These are phyloP conservation scores for Podospora australis DNA, from an alignment of 495 filamentous ascomycete genomes.

Conservation along the genomic window DNA sequence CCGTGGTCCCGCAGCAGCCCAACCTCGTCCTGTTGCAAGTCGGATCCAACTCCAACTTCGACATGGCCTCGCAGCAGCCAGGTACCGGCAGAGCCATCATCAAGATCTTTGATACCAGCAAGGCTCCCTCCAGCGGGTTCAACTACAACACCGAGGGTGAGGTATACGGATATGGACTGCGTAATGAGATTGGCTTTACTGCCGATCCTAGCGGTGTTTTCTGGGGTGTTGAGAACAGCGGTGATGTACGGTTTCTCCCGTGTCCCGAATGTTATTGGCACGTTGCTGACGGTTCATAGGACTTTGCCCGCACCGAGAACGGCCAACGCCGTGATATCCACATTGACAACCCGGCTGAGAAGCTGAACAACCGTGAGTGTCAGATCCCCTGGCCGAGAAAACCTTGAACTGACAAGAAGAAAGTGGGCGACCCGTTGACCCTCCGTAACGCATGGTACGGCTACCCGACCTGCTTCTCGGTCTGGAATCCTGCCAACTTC, in stretches of 20 bases:
- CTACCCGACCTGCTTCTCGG: constrained; percentile 64
- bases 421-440: constrained; percentile 33
- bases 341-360: constrained; percentile 62
- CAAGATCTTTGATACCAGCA: constrained; percentile 54
- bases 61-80: constrained; percentile 40
- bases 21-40: constrained; percentile 50
- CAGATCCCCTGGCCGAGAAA: background rate
- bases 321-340: constrained; percentile 52
- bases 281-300: constrained; percentile 10
- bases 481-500: constrained; percentile 49
- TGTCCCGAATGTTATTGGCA: constrained; percentile 1
- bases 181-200: constrained; percentile 61
- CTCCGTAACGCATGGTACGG: constrained; percentile 46
- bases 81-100: constrained; percentile 53
- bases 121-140: constrained; percentile 29
- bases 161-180: constrained; percentile 58
- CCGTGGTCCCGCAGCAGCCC: constrained; percentile 48
- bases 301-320: constrained; percentile 30
- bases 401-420: background rate
- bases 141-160: constrained; percentile 50
- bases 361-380: constrained; percentile 61
- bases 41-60: constrained; percentile 56
- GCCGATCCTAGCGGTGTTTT: constrained; percentile 55
- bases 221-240: constrained; percentile 65
- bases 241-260: constrained; percentile 44